Evolutionary conservation across 345 rosid genomes (phyloP).

Genomic region (Erodium maritimum): DNA sequence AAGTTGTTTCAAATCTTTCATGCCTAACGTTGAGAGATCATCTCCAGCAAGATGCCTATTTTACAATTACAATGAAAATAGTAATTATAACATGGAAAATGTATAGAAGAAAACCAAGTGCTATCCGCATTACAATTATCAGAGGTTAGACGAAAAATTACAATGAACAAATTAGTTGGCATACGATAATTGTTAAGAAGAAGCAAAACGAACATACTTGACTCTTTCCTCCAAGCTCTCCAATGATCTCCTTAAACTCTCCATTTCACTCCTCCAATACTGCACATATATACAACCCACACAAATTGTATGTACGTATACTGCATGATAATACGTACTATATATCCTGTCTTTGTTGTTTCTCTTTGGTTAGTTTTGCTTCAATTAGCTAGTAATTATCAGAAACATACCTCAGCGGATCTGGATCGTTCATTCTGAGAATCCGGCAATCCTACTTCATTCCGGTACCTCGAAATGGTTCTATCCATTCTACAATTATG

Average conservation of each 20-base stretch:
- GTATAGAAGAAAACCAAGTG: too few relatives aligned
- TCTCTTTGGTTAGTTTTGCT: too few relatives aligned
- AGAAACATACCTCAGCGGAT: slow-evolving; percentile 29
- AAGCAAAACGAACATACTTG: slow-evolving; percentile 18
- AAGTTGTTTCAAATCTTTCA: slow-evolving; percentile 39
- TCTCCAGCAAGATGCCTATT: slow-evolving; percentile 42
- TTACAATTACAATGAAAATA: neutral
- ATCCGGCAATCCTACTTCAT: slow-evolving; percentile 23
- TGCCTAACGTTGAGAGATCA: slow-evolving; percentile 26
- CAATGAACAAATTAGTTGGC: too few relatives aligned
- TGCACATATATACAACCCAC: slow-evolving; percentile 8
- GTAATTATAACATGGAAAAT: neutral
- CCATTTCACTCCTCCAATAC: slow-evolving; percentile 39
- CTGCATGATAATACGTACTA: too few relatives aligned
- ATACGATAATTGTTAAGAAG: too few relatives aligned
- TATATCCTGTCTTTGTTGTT: too few relatives aligned
- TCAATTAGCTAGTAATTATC: too few relatives aligned
- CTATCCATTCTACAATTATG: slow-evolving; percentile 29
- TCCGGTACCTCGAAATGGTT: slow-evolving; percentile 29
- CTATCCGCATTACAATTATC: too few relatives aligned
- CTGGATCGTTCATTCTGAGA: slow-evolving; percentile 12
- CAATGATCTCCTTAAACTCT: slow-evolving; percentile 23
- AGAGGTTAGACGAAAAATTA: too few relatives aligned
- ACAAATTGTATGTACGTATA: too few relatives aligned
- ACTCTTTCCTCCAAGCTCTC: slow-evolving; percentile 29